These are phyloP conservation scores for Fragaria nilgerrensis DNA, from an alignment of 306 rosid species.

Conservation along the genomic window DNA sequence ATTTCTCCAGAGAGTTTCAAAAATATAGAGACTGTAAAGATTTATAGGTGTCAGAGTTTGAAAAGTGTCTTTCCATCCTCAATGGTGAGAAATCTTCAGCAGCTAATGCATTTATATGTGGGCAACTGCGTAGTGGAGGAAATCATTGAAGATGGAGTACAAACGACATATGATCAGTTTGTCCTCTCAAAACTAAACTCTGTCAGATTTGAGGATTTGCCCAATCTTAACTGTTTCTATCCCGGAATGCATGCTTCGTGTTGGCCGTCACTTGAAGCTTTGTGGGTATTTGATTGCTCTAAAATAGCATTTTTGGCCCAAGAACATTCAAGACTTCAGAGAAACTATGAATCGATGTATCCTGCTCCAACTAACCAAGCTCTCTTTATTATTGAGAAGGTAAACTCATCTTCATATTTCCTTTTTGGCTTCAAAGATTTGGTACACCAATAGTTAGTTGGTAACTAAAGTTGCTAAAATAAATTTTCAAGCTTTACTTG, in stretches of 20 bases:
- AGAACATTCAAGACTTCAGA: not conserved
- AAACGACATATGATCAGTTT: not conserved
- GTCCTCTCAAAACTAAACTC: not conserved
- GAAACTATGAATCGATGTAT: not conserved
- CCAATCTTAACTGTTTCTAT: constrained; percentile 18
- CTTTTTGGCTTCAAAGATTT: too few species aligned
- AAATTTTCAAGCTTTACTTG: too few species aligned
- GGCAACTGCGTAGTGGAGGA: constrained; percentile 21
- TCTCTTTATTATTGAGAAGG: constrained; percentile 15
- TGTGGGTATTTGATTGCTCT: accelerated
- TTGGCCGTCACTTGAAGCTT: constrained; percentile 12
- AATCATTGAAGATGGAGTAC: constrained; percentile 21
- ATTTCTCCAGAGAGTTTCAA: not conserved
- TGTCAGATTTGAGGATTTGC: not conserved
- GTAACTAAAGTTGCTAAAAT: too few species aligned
- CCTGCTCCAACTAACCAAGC: not conserved
- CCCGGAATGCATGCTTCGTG: constrained; percentile 5
- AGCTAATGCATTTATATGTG: constrained; percentile 19
- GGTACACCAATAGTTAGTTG: too few species aligned
- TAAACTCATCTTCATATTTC: not conserved
- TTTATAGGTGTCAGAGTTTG: too few species aligned
- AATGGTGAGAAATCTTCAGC: constrained; percentile 19
- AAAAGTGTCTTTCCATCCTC: constrained; percentile 24
- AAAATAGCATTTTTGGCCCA: not conserved
- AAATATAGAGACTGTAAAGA: too few species aligned